phyloP scores from a whole-genome alignment of 306 rosid species.

The Corylus americana region DNA sequence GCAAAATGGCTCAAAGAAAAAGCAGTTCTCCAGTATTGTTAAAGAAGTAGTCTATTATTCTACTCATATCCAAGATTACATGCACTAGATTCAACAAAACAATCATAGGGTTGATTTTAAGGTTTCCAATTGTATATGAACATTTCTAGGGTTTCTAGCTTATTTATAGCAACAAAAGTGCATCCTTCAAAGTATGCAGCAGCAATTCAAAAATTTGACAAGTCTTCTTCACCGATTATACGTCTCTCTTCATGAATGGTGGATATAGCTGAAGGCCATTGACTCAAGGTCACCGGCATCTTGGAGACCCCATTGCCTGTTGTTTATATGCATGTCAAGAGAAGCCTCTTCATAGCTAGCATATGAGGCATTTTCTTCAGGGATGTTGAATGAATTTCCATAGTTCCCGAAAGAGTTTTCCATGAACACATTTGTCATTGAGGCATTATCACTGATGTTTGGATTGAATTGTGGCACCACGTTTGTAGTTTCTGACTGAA shows the following conservation, averaged over 20 bases:
- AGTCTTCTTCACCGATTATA: conserved; percentile 34
- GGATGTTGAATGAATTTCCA: conserved; percentile 38
- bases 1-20: conserved; percentile 25
- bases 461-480: conserved; percentile 40
- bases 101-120: conserved; percentile 26
- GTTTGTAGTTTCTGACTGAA: conserved; percentile 47
- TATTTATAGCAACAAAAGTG: conserved; percentile 48
- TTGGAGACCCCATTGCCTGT: conserved; percentile 54
- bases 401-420: conserved; percentile 52
- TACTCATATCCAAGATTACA: conserved; percentile 31
- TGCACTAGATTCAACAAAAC: conserved; percentile 36
- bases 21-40: conserved; percentile 31
- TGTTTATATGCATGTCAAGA: conserved; percentile 52
- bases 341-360: conserved; percentile 73
- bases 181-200: conserved; percentile 39
- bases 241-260: conserved; percentile 26
- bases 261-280: conserved; percentile 62
- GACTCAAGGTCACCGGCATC: conserved; percentile 67
- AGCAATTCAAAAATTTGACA: conserved; percentile 38
- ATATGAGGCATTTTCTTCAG: conserved; percentile 61
- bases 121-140: conserved; percentile 45
- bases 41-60: conserved; percentile 37
- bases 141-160: conserved; percentile 58
- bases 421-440: conserved; percentile 32
- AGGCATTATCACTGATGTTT: conserved; percentile 30